These are phyloP conservation scores for Aegilops longissima DNA, from an alignment of 176 grass and related monocot species.

Conservation along the genomic window DNA sequence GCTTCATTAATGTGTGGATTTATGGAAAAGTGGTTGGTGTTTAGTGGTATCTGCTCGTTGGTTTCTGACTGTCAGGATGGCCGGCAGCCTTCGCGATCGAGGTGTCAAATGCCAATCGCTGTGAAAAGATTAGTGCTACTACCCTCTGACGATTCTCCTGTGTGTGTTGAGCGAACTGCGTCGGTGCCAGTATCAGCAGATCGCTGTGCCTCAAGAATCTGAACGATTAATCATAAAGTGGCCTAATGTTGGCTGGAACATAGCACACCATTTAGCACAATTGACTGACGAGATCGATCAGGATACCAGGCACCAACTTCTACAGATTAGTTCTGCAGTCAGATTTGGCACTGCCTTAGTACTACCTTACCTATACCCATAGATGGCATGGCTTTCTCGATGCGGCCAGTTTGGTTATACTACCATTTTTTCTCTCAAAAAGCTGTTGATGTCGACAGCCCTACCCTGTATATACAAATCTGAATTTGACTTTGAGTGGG, in stretches of 20 bases:
- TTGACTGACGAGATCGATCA: neutral
- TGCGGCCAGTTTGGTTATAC: neutral
- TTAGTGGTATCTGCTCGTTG: neutral
- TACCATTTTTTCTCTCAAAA: neutral
- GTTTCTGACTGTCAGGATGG: constrained; percentile 24
- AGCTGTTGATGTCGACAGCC: too few species aligned
- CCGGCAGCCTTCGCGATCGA: constrained; percentile 8
- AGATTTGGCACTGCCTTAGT: neutral
- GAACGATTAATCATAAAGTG: neutral
- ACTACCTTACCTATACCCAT: neutral
- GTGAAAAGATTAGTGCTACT: neutral
- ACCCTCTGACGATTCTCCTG: neutral
- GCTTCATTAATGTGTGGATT: constrained; percentile 25
- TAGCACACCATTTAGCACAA: neutral
- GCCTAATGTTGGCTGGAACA: neutral
- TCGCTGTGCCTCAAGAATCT: neutral
- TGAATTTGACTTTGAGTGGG: neutral
- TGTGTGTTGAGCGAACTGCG: constrained; percentile 19
- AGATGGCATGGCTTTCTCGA: neutral
- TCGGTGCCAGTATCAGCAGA: neutral
- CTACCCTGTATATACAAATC: neutral
- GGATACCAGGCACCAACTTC: neutral
- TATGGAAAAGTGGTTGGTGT: constrained; percentile 22
- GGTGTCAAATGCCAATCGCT: constrained; percentile 18
- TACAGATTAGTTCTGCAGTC: neutral